Conservation (phyloP, 768 basidiomycete genomes). For the Fomitopsis pulvina region DNA sequence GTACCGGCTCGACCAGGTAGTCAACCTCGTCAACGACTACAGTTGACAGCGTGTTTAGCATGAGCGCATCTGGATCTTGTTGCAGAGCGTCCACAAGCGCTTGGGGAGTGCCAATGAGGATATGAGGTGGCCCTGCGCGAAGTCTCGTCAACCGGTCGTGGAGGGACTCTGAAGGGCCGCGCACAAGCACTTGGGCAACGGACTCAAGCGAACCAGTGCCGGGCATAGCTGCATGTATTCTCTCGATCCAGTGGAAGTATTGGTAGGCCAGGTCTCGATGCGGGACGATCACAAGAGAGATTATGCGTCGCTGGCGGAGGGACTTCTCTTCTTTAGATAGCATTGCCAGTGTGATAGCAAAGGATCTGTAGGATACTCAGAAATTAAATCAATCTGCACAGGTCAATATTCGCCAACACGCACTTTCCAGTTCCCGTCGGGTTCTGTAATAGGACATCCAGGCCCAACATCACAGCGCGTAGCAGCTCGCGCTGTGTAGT, state of each 20-base stretch:
- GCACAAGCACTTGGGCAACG: constrained; percentile 56
- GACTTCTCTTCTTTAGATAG: constrained; percentile 32
- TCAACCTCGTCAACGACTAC: constrained; percentile 77
- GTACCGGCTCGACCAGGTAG: constrained; percentile 53
- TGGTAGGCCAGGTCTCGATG: constrained; percentile 70
- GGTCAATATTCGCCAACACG: constrained; percentile 23
- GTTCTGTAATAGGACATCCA: constrained; percentile 63
- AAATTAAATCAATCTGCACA: background rate
- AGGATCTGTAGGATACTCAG: constrained; percentile 45
- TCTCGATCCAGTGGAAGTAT: constrained; percentile 57
- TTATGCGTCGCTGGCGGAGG: constrained; percentile 25
- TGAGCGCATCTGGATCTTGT: constrained; percentile 36
- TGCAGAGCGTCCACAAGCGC: constrained; percentile 53
- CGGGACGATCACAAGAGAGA: constrained; percentile 61
- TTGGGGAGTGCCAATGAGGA: constrained; percentile 69
- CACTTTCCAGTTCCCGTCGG: constrained; percentile 79
- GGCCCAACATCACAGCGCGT: constrained; percentile 46
- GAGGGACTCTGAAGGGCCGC: constrained; percentile 38
- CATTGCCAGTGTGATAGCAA: constrained; percentile 61
- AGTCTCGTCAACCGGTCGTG: constrained; percentile 33
- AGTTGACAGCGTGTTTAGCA: constrained; percentile 40
- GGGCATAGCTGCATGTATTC: constrained; percentile 28
- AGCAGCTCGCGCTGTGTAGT: constrained; percentile 54
- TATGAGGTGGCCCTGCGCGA: constrained; percentile 45
- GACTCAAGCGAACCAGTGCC: constrained; percentile 26